Evolutionary conservation across 257 asterid genomes (phyloP), one percentile per base, ranked within the genome.

Genomic region (Verbascum thapsus): DNA sequence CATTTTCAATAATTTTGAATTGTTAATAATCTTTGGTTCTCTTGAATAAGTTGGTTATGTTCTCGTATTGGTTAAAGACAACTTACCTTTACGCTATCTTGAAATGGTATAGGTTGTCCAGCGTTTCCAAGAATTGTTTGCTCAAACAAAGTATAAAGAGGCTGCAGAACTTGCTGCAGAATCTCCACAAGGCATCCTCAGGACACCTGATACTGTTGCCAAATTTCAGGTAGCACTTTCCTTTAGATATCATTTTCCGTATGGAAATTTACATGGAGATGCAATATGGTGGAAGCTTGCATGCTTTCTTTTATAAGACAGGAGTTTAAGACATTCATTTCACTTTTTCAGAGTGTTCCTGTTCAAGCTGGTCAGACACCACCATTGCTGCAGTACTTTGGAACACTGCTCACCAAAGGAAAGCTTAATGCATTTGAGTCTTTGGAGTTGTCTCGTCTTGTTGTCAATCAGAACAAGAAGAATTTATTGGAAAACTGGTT

Each of bases 81-180:
- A 47, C 26, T n/a, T 40, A 18, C 26, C 42, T 60, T 53, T 70
- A 37, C 61, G 40, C 48, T 48, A 32, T 67, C 66, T 75, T 65
- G 51, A 39, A 62, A 61, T 74, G 13, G 51, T 52, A 41, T 76
- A 94, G 99, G 99, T 94, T 74, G 98, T 94, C 76, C 95, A 88
- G 77, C 99, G 92, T 13, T 94, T 94, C 80, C 98, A 94, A 81
- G 99, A 94, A 74, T 78, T 94, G 81, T 94, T 94, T 79, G 94
- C 99, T 77, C 99, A 90, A 73, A 88, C 99, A 22, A 94, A 94
- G 85, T 94, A 94, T 47, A 94, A 94, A 78, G 99, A 94, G 80
- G 99, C 99, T 71, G 99, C 99, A 0, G 99, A 94, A 78, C 95
- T 94, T 71, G 99, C 98, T 69, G 99, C 99, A 53, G 98, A 94